These are phyloP conservation scores for Mucor ambiguus DNA, from an alignment of 371 early-diverging fungal genomes.

Conservation along the genomic window DNA sequence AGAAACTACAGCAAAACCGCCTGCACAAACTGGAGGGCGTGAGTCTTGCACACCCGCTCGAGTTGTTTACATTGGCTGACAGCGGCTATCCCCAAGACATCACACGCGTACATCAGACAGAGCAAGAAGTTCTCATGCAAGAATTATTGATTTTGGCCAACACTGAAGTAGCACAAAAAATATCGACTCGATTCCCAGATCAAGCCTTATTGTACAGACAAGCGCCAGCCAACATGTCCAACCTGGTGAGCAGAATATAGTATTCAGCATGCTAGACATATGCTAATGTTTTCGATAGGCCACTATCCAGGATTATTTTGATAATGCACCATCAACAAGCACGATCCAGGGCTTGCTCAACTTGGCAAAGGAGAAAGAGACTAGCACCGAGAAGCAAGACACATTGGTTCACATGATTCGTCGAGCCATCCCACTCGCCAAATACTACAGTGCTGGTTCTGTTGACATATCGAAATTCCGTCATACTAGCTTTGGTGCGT, in stretches of 20 bases:
- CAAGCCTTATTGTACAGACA: constrained; percentile 39
- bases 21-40: constrained; percentile 14
- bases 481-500: constrained; percentile 70
- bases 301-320: constrained; percentile 27
- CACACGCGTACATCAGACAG: constrained; percentile 5
- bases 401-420: constrained; percentile 59
- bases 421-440: constrained; percentile 68
- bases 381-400: constrained; percentile 22
- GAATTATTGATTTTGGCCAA: constrained; percentile 38
- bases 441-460: constrained; percentile 80
- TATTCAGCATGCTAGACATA: not conserved
- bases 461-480: constrained; percentile 54
- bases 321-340: constrained; percentile 3
- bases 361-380: constrained; percentile 8
- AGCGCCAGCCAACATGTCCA: constrained; percentile 19
- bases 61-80: constrained; percentile 27
- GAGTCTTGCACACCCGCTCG: constrained; percentile 4
- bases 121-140: constrained; percentile 25
- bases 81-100: constrained; percentile 34
- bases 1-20: constrained; percentile 22
- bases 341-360: constrained; percentile 20
- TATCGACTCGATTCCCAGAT: constrained; percentile 37
- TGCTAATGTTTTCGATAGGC: constrained; percentile 9
- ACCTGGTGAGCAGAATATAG: constrained; percentile 16
- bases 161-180: constrained; percentile 39